Evolutionary conservation across 805 yeast genomes (phyloP).

Genomic region (Nakazawaea ambrosiae): DNA sequence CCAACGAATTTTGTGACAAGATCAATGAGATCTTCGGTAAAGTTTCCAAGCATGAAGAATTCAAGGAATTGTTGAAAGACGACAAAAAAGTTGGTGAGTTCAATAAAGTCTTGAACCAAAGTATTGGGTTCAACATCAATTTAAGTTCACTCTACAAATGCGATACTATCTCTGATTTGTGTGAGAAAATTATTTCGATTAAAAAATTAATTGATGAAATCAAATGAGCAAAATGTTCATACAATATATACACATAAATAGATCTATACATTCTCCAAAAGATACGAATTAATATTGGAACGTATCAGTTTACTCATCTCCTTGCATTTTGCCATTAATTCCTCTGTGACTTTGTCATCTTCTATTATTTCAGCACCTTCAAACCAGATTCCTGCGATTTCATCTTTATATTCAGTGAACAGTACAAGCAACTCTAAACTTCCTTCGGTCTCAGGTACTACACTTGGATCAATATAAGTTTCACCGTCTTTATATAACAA

Average conservation of each 20-base stretch:
- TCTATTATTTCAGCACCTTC: conserved; percentile 25
- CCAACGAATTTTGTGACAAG: conserved; percentile 25
- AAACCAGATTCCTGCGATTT: conserved; percentile 56
- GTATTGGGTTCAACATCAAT: conserved; percentile 28
- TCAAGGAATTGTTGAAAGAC: conserved; percentile 13
- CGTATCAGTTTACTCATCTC: conserved; percentile 35
- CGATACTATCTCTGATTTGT: conserved; percentile 21
- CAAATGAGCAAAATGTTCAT: conserved; percentile 1
- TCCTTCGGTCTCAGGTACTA: conserved; percentile 11
- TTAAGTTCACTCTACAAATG: conserved; percentile 35
- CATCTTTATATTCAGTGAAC: conserved; percentile 48
- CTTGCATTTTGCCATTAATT: conserved; percentile 27
- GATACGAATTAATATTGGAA: conserved; percentile 37
- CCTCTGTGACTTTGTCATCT: conserved; percentile 28
- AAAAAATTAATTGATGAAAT: conserved; percentile 18
- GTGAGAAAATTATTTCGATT: conserved; percentile 19
- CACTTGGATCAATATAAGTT: conserved; percentile 10
- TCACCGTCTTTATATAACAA: conserved; percentile 18
- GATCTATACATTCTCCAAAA: conserved; percentile 18
- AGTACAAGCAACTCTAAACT: conserved; percentile 37
- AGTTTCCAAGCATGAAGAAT: conserved; percentile 1
- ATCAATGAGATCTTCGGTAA: conserved; percentile 16
- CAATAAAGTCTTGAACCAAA: conserved; percentile 18
- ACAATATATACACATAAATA: neutral
- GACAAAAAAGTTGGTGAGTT: conserved; percentile 13